phyloP scores from a whole-genome alignment of 768 basidiomycete genomes.

The Lactarius pseudohatsudake region DNA sequence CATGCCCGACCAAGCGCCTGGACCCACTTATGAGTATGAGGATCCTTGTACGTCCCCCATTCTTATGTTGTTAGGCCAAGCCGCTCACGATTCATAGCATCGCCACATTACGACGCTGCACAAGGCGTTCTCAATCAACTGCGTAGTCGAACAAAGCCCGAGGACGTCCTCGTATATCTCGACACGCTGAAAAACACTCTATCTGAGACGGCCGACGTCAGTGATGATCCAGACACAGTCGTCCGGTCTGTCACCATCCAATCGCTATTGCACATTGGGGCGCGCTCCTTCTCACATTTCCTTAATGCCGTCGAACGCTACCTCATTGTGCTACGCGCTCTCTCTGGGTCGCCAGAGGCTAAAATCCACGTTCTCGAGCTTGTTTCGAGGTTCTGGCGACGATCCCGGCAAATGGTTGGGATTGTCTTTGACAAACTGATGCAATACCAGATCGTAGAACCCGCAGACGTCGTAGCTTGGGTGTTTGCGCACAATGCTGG shows the following conservation, averaged over 20 bases:
- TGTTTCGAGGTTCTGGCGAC: conserved; percentile 77
- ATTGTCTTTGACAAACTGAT: conserved; percentile 98
- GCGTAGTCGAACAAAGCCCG: conserved; percentile 75
- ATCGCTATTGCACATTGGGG: conserved; percentile 86
- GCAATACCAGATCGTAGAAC: conserved; percentile 97
- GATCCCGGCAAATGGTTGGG: conserved; percentile 80
- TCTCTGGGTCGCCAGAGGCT: conserved; percentile 53
- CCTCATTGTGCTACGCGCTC: conserved; percentile 66
- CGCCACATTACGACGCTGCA: conserved; percentile 78
- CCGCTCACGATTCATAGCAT: conserved; percentile 44
- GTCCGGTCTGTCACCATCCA: conserved; percentile 82
- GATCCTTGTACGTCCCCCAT: conserved; percentile 56
- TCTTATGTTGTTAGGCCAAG: background rate
- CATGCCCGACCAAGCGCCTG: conserved; percentile 71
- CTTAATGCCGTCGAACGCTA: conserved; percentile 97
- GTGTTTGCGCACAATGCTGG: conserved; percentile 63
- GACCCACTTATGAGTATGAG: conserved; percentile 81
- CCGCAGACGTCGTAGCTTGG: conserved; percentile 86
- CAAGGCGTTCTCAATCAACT: conserved; percentile 75
- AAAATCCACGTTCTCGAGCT: conserved; percentile 70
- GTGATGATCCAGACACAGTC: conserved; percentile 62
- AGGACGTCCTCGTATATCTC: conserved; percentile 76
- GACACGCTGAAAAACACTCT: conserved; percentile 66
- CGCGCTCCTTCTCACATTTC: conserved; percentile 95
- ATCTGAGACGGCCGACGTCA: conserved; percentile 57